Conservation (phyloP, 2,329 filamentous ascomycete genomes). For the Paraconiothyrium sp. region DNA sequence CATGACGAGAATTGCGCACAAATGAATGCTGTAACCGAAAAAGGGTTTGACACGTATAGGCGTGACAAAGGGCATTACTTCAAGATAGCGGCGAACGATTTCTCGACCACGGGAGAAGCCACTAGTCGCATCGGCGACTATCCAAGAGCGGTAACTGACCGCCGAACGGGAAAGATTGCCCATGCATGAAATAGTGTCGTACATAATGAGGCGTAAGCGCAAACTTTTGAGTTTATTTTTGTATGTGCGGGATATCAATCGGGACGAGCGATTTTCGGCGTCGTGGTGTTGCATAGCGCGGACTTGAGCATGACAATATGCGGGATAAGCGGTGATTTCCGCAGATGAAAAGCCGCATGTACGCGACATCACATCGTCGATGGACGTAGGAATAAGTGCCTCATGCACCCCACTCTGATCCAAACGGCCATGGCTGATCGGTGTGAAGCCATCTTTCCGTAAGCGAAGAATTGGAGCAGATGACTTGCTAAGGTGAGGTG, state of each 20-base stretch:
- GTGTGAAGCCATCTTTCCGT: conserved; percentile 17
- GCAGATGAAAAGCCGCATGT: conserved; percentile 2
- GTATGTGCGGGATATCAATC: not conserved
- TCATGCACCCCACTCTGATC: conserved; percentile 15
- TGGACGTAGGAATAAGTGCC: conserved; percentile 1
- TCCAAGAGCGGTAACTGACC: conserved; percentile 1
- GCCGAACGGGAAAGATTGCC: not conserved
- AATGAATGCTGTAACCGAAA: not conserved
- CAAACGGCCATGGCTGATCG: conserved; percentile 9
- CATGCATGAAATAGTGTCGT: conserved; percentile 17
- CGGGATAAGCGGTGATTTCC: not conserved
- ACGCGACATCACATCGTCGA: conserved; percentile 2
- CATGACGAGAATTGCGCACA: not conserved
- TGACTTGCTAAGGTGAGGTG: conserved; percentile 13
- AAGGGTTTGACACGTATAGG: not conserved
- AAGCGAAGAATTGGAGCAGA: conserved; percentile 11
- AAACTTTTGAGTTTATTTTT: not conserved
- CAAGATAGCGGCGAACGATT: not conserved
- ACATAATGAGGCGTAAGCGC: conserved; percentile 8
- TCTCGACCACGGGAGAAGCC: not conserved
- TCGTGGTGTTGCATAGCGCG: not conserved
- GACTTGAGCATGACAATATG: not conserved
- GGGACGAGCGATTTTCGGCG: not conserved
- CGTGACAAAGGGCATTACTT: conserved; percentile 1
- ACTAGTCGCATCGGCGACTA: conserved; percentile 5